A percentile compares a stretch with the other conserved stretches of the same genome.
Evolutionary conservation across 2,329 filamentous ascomycete genomes (phyloP).

Genomic region (Aspergillus eucalypticola): DNA sequence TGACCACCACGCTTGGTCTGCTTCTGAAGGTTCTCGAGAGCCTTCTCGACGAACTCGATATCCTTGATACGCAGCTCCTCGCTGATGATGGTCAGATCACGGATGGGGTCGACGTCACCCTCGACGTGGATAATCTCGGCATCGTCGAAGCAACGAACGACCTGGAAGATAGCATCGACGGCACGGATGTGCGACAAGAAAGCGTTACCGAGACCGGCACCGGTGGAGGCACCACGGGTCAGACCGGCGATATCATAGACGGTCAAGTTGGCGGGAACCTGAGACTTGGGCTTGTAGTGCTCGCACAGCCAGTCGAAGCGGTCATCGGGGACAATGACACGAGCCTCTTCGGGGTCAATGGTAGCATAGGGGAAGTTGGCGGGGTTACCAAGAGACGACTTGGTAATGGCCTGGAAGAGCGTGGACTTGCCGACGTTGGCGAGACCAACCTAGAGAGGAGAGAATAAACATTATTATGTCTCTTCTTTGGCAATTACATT

Average conservation of each 20-base stretch:
- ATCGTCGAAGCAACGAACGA: constrained; percentile 96
- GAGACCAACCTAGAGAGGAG: constrained; percentile 74
- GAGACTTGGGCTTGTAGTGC: constrained; percentile 97
- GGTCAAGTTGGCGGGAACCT: constrained; percentile 95
- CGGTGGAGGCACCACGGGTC: constrained; percentile 92
- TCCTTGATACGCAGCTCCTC: constrained; percentile 97
- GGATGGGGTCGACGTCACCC: constrained; percentile 92
- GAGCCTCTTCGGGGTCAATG: constrained; percentile 97
- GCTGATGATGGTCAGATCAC: constrained; percentile 94
- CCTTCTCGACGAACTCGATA: constrained; percentile 97
- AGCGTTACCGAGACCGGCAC: constrained; percentile 93
- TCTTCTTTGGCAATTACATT: constrained; percentile 11
- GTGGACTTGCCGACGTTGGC: constrained; percentile 99
- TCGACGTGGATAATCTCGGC: constrained; percentile 99
- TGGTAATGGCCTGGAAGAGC: constrained; percentile 98
- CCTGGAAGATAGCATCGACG: constrained; percentile 96
- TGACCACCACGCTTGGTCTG: constrained; percentile 93
- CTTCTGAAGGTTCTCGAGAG: constrained; percentile 86
- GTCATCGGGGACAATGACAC: constrained; percentile 93
- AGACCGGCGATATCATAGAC: constrained; percentile 98
- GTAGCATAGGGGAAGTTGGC: constrained; percentile 99
- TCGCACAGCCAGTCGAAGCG: constrained; percentile 94
- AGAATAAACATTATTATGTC: constrained; percentile 13
- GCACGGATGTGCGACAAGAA: constrained; percentile 99
- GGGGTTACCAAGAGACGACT: constrained; percentile 94